These are phyloP conservation scores for Murraya paniculata DNA, from an alignment of 345 rosid species.

Conservation along the genomic window DNA sequence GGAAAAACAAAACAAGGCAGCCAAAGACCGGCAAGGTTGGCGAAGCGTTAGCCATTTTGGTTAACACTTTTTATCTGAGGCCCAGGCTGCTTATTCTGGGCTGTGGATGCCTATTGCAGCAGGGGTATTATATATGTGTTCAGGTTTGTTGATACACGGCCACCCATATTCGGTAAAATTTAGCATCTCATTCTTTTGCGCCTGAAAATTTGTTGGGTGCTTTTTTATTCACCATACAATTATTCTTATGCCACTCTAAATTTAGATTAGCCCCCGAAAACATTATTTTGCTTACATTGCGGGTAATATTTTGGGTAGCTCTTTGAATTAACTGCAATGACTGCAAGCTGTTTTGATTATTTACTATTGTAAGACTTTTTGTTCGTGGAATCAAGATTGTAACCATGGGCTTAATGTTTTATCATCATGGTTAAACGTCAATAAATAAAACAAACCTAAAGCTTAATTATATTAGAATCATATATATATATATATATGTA, in stretches of 20 bases:
- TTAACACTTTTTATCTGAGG: conserved; percentile 43
- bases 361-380: too few species aligned
- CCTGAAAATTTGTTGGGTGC: neutral
- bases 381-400: too few species aligned
- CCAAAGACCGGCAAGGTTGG: conserved; percentile 37
- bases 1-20: conserved; percentile 44
- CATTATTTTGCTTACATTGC: too few species aligned
- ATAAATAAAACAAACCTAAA: too few species aligned
- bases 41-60: conserved; percentile 26
- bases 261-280: neutral
- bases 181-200: neutral
- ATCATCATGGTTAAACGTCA: too few species aligned
- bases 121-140: conserved; percentile 25
- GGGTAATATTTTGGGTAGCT: too few species aligned
- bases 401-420: too few species aligned
- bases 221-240: neutral
- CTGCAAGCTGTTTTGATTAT: too few species aligned
- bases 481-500: too few species aligned
- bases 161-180: neutral
- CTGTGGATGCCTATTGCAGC: neutral
- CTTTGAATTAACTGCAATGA: too few species aligned
- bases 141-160: neutral
- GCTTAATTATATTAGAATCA: too few species aligned
- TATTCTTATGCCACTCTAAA: neutral
- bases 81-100: conserved; percentile 74